Conservation (phyloP, 2,329 filamentous ascomycete species). For the Colletotrichum sp. region DNA sequence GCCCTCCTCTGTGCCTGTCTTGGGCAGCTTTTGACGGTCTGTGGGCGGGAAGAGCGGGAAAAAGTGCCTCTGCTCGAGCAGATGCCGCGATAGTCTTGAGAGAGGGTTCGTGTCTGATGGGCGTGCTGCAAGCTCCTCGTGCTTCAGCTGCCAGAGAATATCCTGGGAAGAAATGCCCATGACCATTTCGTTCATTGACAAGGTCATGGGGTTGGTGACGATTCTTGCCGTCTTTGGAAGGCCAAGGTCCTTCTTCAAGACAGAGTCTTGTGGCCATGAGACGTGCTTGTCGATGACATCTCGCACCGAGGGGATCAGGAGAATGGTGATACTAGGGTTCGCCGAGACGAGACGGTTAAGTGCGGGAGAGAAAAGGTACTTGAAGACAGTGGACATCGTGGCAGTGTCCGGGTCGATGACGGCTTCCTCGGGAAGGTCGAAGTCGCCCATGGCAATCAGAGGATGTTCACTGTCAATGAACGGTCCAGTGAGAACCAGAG, state of each 20-base stretch:
- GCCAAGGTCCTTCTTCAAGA: conserved; percentile 74
- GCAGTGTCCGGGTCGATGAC: conserved; percentile 76
- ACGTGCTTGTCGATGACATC: conserved; percentile 84
- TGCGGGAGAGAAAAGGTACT: conserved; percentile 75
- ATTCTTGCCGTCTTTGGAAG: conserved; percentile 78
- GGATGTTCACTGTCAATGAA: conserved; percentile 95
- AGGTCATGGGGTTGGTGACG: conserved; percentile 88
- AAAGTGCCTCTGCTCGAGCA: conserved; percentile 91
- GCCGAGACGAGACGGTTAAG: conserved; percentile 73
- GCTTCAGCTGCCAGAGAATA: conserved; percentile 79
- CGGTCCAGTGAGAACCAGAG: conserved; percentile 80
- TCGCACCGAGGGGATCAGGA: conserved; percentile 83
- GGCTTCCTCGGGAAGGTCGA: conserved; percentile 74
- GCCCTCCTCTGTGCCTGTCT: conserved; percentile 64
- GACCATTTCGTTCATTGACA: conserved; percentile 86
- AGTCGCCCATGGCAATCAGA: conserved; percentile 79
- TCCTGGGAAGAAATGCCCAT: conserved; percentile 86
- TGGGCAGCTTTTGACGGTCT: conserved; percentile 70
- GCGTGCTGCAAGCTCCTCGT: conserved; percentile 70
- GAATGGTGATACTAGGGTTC: conserved; percentile 79
- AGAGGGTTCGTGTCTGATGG: conserved; percentile 66
- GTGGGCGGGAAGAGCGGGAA: conserved; percentile 87
- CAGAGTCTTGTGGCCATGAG: conserved; percentile 75
- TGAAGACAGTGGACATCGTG: conserved; percentile 84
- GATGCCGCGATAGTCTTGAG: conserved; percentile 73